Base-by-base conservation (phyloP, 495 filamentous ascomycete genomes). In the Chaetomidium leptoderma region DNA sequence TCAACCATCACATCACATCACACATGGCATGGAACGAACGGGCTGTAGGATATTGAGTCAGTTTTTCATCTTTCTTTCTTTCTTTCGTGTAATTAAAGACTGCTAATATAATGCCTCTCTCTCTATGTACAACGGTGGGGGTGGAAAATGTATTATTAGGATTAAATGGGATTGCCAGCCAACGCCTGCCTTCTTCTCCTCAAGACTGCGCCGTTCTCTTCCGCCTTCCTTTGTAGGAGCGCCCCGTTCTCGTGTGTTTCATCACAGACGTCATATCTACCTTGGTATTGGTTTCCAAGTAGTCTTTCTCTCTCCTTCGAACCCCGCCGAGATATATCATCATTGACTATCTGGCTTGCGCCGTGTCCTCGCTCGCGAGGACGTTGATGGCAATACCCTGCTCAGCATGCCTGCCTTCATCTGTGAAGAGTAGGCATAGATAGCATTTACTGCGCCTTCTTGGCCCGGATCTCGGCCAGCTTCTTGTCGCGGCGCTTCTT, bases 401-500 rank as follows among this genome's bases (percentile, higher is more conserved):
- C 14, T 23, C 42, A 53, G n/a, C 29, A 27, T 48, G 33, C 23
- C 30, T 24, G 16, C 33, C 1, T 13, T 27, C 23, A 13, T 21
- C 30, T 3, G 40, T 11, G 43, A 46, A 21, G 19, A 23, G 29
- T 19, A 6, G 16, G 7, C n/a, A n/a, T n/a, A n/a, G n/a, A n/a
- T n/a, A n/a, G n/a, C n/a, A 51, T 69, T 75, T 81, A 87, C 69
- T 81, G 74, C 36, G 74, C 74, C 80, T 88, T 92, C 76, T 88
- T 87, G 56, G 57, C 74, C 74, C 67, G 74, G 16, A 74, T 69
- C 56, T 78, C 74, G 68, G 86, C 83, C 30, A 84, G 51, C 79
- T 90, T 93, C 65, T 81, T 82, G 73, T 95, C 91, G 37, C 91
- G 82, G 66, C 92, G 84, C 62, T 80, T 83, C 82, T 91, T 91